Base-by-base conservation (phyloP, 305 asterid species). In the Solanum chacoense region DNA sequence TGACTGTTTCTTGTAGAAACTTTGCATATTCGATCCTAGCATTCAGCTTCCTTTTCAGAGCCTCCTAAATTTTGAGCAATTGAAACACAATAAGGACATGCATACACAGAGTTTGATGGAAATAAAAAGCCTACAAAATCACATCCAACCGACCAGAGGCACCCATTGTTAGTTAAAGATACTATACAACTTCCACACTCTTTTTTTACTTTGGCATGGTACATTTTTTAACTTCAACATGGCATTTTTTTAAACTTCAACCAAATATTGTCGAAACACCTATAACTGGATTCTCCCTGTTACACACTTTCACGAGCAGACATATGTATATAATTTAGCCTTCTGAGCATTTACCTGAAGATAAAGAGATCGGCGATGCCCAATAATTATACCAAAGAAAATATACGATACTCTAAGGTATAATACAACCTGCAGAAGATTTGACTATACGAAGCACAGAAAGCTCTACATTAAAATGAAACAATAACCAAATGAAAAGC, bases 1-100 rank as follows among this genome's bases (percentile, higher is more conserved):
- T 97, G 71, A 96, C 99, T 73, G 99, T 97, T n/a, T 96, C 99
- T 91, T 97, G 99, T 89, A 97, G 98, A 93, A 97, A 97, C 94
- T 96, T 95, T 0, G 99, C 99, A 94, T 97, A 97, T 91, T 94
- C 98, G 87, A 97, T 97, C 93, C 99, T 95, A 36, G 99, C 98
- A 87, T 91, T 94, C 84, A 97, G 91, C 93, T 91, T 95, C 94
- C 94, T 95, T 92, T 94, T 94, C 89, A 97, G 89, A 81, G 98
- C 99, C 91, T 97, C 99, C 99, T 97, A 88, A 29, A 55, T 55
- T 73, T 87, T 87, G 87, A 93, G 88, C 87, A 90, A 81, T 90
- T 81, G 45, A 86, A 90, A 84, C 80, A 85, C 85, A 76, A 87
- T 86, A 75, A 88, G 84, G 59, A 85, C 87, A 87, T 55, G 87